Percentiles rank a stretch among this genome's conserved stretches.
Evolutionary conservation across 345 rosid genomes (phyloP).

Genomic region (Raphanus raphanistrum): DNA sequence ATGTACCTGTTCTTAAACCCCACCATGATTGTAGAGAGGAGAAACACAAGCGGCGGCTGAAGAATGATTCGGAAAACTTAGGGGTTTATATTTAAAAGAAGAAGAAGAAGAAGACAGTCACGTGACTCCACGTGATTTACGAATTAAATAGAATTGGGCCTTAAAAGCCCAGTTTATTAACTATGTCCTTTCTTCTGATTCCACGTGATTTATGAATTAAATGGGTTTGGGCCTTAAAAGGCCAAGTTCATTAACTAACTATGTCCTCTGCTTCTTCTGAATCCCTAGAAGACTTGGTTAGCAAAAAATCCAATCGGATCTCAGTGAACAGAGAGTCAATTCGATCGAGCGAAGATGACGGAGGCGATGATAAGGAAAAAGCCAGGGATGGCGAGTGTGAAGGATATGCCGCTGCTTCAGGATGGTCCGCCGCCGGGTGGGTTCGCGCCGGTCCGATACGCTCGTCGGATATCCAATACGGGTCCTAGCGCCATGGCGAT

Average conservation of each 20-base stretch:
- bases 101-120: constrained; percentile 5
- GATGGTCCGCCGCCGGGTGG: constrained; percentile 99
- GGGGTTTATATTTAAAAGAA: neutral
- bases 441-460: constrained; percentile 81
- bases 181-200: neutral
- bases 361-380: constrained; percentile 91
- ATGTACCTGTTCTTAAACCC: constrained; percentile 76
- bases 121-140: constrained; percentile 1
- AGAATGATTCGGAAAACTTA: neutral
- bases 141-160: neutral
- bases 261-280: neutral
- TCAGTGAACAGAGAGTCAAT: constrained; percentile 16
- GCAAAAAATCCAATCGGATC: constrained; percentile 17
- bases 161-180: constrained; percentile 15
- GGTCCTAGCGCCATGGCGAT: constrained; percentile 97
- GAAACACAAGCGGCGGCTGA: constrained; percentile 19
- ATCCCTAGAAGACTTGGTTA: neutral
- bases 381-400: constrained; percentile 98
- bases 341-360: constrained; percentile 58
- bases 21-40: constrained; percentile 47
- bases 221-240: neutral
- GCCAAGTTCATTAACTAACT: neutral
- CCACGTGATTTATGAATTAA: neutral
- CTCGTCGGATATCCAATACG: constrained; percentile 89
- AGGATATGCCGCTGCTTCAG: constrained; percentile 93